Base-by-base conservation (phyloP, 2,329 filamentous ascomycete genomes). In the Aspergillus sp. region DNA sequence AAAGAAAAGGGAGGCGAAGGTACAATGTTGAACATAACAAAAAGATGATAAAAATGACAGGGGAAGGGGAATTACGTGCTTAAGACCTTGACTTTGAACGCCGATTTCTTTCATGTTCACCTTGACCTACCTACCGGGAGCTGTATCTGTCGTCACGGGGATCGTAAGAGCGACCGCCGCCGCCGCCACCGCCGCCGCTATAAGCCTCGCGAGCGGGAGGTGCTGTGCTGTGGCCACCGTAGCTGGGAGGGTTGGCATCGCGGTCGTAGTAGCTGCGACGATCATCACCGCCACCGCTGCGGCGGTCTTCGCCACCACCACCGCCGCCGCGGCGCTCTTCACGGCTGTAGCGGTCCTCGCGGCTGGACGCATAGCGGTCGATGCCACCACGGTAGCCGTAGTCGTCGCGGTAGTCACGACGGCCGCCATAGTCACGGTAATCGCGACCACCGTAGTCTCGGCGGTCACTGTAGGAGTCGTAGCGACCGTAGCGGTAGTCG, bases 281-380 rank as follows among this genome's bases (percentile, higher is more conserved):
- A 14, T 42, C 72, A 59, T 75, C 72, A 65, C 84, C 83, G 75
- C 87, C 79, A 61, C 78, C 76, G 55, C 77, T 77, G 59, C 78
- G 80, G 61, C 79, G 77, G 57, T 78, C 75, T 54, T 75, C 80
- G 75, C 69, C 79, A 75, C 81, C 72, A 58, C 75, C 71, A 65
- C 83, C 82, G 74, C 26, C 26, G 26, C 26, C 26, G 7, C 86
- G 79, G 59, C 78, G 75, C 56, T 77, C 75, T 56, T 74, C 77
- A 59, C 78, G 77, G 59, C 77, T 73, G 63, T 76, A 73, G 62
- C 77, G 75, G 51, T 75, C 73, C 60, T 78, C 76, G 60, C 78
- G 75, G 64, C 81, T 61, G 24, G 66, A 69, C 45, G 59, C 69
- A 64, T 79, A 80, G 60, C 84, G 73, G 75, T 84, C 73, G 78